Base-by-base conservation (phyloP, 225 moss, liverwort and hornwort species). In the Thuidium tamariscinum region DNA sequence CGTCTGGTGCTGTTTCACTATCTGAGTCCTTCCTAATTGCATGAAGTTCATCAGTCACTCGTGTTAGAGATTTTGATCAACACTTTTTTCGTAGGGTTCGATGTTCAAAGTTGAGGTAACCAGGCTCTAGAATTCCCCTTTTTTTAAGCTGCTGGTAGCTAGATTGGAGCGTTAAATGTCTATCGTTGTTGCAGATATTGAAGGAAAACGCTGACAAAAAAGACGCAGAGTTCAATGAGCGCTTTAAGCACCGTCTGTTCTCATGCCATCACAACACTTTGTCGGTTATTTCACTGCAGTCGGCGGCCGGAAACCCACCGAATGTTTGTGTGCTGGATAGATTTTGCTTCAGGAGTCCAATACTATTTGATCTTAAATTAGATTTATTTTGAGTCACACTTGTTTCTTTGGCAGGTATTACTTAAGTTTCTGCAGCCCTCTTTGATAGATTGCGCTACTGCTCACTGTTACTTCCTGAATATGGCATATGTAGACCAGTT, bases 141-240 rank as follows among this genome's bases (percentile, higher is more conserved):
- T 26, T 84, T 83, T 52, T 37, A 37, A 65, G 42, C 63, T 41
- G 27, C 77, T 73, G 70, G 52, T 82, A 72, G 52, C 64, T 32
- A 67, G 57, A 63, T 89, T 73, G 84, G 82, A 91, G 65, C 36
- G 39, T 41, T 81, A n/a, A 89, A 51, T 7, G 63, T 61, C 21
- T 56, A 2, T 85, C 49, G 18, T 65, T 86, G 71, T 55, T 89
- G 82, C 94, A 97, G 97, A 95, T 99, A 88, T 86, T 99, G 94
- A 99, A 95, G 93, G 97, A 99, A 49, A 99, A 99, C 77, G 92
- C 91, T 84, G 97, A 97, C 87, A 97, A 94, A 83, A 99, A 97
- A 88, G 99, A 99, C 83, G 94, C 94, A 17, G 99, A 99, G 89
- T 96, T 99, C 74, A 93, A 91, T 92, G 99, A 99, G 68, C 97